Evolutionary conservation across 177 flowering plant genomes (phyloP).

Genomic region (Vitis hybrid): DNA sequence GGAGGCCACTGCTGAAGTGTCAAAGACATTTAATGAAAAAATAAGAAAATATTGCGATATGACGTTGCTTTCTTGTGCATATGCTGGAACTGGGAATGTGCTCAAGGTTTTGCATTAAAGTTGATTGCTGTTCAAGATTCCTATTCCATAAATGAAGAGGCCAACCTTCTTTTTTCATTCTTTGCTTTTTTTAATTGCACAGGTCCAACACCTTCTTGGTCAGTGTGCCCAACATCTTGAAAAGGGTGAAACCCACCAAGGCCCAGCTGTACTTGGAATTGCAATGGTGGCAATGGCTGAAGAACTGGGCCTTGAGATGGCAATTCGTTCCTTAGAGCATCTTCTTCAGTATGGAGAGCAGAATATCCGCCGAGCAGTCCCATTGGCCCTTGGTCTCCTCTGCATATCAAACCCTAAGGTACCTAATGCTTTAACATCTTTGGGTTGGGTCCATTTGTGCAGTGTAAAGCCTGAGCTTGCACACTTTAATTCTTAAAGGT

Average conservation of each 20-base stretch:
- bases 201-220: constrained; percentile 96
- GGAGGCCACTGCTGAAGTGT: constrained; percentile 94
- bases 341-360: constrained; percentile 95
- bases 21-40: constrained; percentile 89
- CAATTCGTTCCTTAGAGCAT: constrained; percentile 96
- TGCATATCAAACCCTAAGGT: constrained; percentile 98
- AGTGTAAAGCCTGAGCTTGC: too few species aligned
- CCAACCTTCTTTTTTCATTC: constrained; percentile 9
- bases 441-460: too few species aligned
- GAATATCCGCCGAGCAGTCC: constrained; percentile 91
- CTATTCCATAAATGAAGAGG: not conserved
- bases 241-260: constrained; percentile 91
- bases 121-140: not conserved
- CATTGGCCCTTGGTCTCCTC: constrained; percentile 93
- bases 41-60: constrained; percentile 89
- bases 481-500: too few species aligned
- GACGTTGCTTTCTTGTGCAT: constrained; percentile 94
- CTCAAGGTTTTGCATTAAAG: constrained; percentile 58
- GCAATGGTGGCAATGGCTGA: constrained; percentile 99
- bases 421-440: not conserved
- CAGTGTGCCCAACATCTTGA: constrained; percentile 94
- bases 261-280: constrained; percentile 97
- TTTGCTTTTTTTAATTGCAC: constrained; percentile 1
- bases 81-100: constrained; percentile 98
- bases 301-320: constrained; percentile 94